Evolutionary conservation across 1,284 basidiomycete genomes (phyloP).

Genomic region (Cronartium quercuum): DNA sequence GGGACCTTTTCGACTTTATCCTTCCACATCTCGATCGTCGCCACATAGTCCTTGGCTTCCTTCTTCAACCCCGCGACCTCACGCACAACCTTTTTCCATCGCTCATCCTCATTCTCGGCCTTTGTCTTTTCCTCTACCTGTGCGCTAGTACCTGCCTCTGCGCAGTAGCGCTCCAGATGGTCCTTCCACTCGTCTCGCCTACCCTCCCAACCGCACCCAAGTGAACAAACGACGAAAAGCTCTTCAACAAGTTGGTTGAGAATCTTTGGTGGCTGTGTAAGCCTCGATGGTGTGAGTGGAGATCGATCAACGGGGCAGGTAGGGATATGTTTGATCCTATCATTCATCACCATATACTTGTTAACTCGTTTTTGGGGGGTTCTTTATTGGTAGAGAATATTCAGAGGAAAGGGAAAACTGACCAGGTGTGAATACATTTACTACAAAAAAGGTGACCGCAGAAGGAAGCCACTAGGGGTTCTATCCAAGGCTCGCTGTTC

Average conservation of each 20-base stretch:
- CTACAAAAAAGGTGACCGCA: conserved; percentile 35
- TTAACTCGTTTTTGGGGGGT: not conserved
- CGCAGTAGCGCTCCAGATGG: conserved; percentile 17
- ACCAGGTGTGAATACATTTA: conserved; percentile 35
- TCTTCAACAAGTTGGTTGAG: conserved; percentile 25
- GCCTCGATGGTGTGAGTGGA: conserved; percentile 4
- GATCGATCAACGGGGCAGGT: conserved; percentile 33
- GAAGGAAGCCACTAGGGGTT: conserved; percentile 17
- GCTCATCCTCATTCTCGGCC: conserved; percentile 8
- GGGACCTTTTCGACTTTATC: conserved; percentile 23
- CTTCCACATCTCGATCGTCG: conserved; percentile 24
- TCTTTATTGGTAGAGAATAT: not conserved
- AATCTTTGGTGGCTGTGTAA: conserved; percentile 10
- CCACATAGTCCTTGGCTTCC: conserved; percentile 29
- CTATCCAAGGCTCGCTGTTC: conserved; percentile 27
- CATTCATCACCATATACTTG: not conserved
- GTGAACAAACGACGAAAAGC: conserved; percentile 13
- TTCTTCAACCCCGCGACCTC: conserved; percentile 15
- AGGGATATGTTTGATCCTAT: conserved; percentile 30
- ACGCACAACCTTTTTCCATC: conserved; percentile 24
- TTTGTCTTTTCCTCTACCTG: not conserved
- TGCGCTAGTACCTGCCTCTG: not conserved
- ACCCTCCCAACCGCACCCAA: conserved; percentile 27
- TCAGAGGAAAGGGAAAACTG: not conserved
- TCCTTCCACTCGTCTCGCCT: conserved; percentile 27